These are phyloP conservation scores for Dichomitus squalens DNA, from an alignment of 1,284 basidiomycete species.

Conservation along the genomic window DNA sequence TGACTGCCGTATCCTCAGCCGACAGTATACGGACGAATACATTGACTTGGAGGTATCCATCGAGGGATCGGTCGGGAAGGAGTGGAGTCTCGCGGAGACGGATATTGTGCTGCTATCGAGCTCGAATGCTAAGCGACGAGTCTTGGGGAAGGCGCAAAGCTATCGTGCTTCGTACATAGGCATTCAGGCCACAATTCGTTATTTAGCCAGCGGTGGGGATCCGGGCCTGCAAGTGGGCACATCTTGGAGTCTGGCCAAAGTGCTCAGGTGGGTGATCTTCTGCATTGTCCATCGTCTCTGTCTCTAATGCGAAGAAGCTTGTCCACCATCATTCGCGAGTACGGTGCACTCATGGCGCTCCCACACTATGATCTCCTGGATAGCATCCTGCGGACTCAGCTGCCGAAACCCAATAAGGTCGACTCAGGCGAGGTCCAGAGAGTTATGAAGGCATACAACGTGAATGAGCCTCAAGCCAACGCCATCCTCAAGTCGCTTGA, in stretches of 20 bases:
- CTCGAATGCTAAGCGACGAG: constrained; percentile 47
- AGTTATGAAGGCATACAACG: constrained; percentile 71
- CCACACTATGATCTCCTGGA: constrained; percentile 81
- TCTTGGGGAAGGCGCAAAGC: constrained; percentile 82
- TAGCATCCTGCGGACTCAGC: constrained; percentile 69
- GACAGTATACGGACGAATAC: constrained; percentile 73
- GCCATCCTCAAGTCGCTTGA: constrained; percentile 83
- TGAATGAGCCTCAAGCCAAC: constrained; percentile 94
- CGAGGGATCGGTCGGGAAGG: constrained; percentile 57
- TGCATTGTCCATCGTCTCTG: background rate
- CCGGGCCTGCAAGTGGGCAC: constrained; percentile 65
- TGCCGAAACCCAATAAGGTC: constrained; percentile 52
- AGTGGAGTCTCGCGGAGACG: constrained; percentile 78
- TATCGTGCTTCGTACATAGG: constrained; percentile 58
- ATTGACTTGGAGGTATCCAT: constrained; percentile 72
- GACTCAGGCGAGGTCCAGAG: constrained; percentile 58
- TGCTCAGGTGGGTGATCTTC: constrained; percentile 66
- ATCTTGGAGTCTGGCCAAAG: constrained; percentile 78
- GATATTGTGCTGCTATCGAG: constrained; percentile 78
- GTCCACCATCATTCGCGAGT: constrained; percentile 92
- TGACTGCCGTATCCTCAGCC: constrained; percentile 60
- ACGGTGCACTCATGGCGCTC: constrained; percentile 82
- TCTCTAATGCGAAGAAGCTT: constrained; percentile 52
- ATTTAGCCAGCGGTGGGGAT: constrained; percentile 49
- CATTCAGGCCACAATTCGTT: constrained; percentile 52